Evolutionary conservation across 495 filamentous ascomycete genomes (phyloP).

Genomic region (Xylaria palmicola): DNA sequence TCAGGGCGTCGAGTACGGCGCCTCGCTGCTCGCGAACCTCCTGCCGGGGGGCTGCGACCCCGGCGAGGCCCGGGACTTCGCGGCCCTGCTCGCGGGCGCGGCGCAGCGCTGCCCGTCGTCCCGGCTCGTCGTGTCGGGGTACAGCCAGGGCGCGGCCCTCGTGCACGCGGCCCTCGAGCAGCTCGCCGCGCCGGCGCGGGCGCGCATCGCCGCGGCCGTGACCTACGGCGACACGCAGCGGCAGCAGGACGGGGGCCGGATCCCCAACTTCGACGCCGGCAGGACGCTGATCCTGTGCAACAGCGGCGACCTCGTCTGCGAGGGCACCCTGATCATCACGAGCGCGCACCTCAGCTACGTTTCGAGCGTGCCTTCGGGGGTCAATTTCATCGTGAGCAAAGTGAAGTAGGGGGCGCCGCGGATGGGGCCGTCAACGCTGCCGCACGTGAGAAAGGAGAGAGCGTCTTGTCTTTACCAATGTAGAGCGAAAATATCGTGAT

Average conservation of each 20-base stretch:
- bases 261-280: conserved; percentile 36
- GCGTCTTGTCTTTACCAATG: no score
- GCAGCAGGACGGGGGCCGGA: conserved; percentile 37
- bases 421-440: no score
- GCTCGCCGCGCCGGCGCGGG: conserved; percentile 32
- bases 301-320: conserved; percentile 43
- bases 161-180: conserved; percentile 39
- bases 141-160: conserved; percentile 46
- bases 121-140: conserved; percentile 8
- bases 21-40: conserved; percentile 11
- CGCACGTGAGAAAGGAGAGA: no score
- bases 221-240: conserved; percentile 48
- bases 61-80: not conserved
- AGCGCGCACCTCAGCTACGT: conserved; percentile 42
- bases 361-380: conserved; percentile 1
- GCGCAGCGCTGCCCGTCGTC: not conserved
- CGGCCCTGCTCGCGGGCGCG: not conserved
- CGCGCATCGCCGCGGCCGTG: conserved; percentile 45
- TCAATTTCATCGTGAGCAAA: conserved; percentile 9
- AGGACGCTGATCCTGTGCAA: conserved; percentile 47
- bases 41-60: conserved; percentile 1
- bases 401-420: no score
- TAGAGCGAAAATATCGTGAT: no score
- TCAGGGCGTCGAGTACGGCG: conserved; percentile 5
- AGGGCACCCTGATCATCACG: conserved; percentile 39